Evolutionary conservation across 768 basidiomycete species (phyloP).

Genomic region (Panus rudis): DNA sequence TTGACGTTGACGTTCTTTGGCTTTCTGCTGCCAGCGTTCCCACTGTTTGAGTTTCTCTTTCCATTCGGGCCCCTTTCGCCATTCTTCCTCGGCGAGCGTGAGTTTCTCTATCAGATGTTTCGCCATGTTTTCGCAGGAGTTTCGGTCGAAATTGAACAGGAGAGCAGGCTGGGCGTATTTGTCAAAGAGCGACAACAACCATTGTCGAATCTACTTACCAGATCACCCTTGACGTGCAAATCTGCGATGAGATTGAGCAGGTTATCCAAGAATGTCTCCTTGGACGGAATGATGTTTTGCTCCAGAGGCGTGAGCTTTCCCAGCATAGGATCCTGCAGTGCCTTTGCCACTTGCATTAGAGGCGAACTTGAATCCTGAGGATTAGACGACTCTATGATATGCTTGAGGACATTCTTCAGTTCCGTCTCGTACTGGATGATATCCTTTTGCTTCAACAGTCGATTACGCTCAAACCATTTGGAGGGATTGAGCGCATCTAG

Average conservation of each 20-base stretch:
- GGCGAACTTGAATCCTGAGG: slow-evolving; percentile 26
- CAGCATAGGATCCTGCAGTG: slow-evolving; percentile 34
- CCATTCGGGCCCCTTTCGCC: slow-evolving; percentile 47
- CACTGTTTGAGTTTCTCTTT: slow-evolving; percentile 41
- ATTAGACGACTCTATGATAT: slow-evolving; percentile 32
- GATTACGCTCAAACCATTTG: slow-evolving; percentile 35
- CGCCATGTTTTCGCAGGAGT: slow-evolving; percentile 50
- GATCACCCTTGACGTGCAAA: slow-evolving; percentile 43
- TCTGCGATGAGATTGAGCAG: slow-evolving; percentile 50
- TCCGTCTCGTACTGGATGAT: slow-evolving; percentile 49
- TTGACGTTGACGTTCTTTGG: slow-evolving; percentile 43
- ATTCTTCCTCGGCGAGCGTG: slow-evolving; percentile 37
- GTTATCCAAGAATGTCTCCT: slow-evolving; percentile 30
- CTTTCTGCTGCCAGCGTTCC: slow-evolving; percentile 39
- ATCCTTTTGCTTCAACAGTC: slow-evolving; percentile 50
- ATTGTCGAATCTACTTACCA: slow-evolving; percentile 42
- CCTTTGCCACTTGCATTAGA: slow-evolving; percentile 31
- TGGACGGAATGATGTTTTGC: slow-evolving; percentile 29
- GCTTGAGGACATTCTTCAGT: slow-evolving; percentile 38
- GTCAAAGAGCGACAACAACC: slow-evolving; percentile 1
- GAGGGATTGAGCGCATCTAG: slow-evolving; percentile 33
- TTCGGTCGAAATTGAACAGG: slow-evolving; percentile 60
- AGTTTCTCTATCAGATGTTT: slow-evolving; percentile 30
- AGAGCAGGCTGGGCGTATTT: slow-evolving; percentile 46
- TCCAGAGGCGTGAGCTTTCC: slow-evolving; percentile 13